Conservation (phyloP, 331 rosid species). For the Pyracantha coccinea region DNA sequence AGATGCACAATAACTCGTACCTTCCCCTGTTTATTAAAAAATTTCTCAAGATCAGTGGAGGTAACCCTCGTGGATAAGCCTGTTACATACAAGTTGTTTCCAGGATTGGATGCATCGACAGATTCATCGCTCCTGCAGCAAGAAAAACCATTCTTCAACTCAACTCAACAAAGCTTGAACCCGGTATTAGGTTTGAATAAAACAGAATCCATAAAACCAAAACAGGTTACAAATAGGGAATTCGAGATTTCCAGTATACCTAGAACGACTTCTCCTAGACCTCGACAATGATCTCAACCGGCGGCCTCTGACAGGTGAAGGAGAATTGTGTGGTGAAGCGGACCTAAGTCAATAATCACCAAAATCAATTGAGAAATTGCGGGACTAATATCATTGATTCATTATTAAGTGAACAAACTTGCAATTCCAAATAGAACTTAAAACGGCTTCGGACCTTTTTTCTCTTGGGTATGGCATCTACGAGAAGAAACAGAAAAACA, state of each 20-base stretch:
- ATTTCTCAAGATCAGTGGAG: slow-evolving; percentile 26
- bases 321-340: slow-evolving; percentile 22
- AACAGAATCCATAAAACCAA: not conserved
- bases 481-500: not conserved
- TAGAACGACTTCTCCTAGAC: slow-evolving; percentile 41
- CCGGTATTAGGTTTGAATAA: not conserved
- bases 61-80: slow-evolving; percentile 39
- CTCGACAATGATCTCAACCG: slow-evolving; percentile 22
- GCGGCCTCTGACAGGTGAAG: slow-evolving; percentile 24
- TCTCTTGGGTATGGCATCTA: slow-evolving; percentile 34
- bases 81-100: slow-evolving; percentile 40
- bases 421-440: not conserved
- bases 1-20: slow-evolving; percentile 7
- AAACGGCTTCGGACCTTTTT: slow-evolving; percentile 21
- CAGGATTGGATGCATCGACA: slow-evolving; percentile 28
- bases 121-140: slow-evolving; percentile 28
- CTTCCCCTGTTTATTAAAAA: slow-evolving; percentile 38
- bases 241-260: slow-evolving; percentile 12
- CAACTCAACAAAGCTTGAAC: not conserved
- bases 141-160: slow-evolving; percentile 5
- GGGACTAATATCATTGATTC: not conserved
- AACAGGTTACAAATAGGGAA: not conserved
- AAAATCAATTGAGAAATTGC: not conserved
- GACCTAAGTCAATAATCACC: slow-evolving; percentile 21
- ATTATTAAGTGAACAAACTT: not conserved